phyloP scores from a whole-genome alignment of 441 rosid genomes.

The Jatropha podagrica region DNA sequence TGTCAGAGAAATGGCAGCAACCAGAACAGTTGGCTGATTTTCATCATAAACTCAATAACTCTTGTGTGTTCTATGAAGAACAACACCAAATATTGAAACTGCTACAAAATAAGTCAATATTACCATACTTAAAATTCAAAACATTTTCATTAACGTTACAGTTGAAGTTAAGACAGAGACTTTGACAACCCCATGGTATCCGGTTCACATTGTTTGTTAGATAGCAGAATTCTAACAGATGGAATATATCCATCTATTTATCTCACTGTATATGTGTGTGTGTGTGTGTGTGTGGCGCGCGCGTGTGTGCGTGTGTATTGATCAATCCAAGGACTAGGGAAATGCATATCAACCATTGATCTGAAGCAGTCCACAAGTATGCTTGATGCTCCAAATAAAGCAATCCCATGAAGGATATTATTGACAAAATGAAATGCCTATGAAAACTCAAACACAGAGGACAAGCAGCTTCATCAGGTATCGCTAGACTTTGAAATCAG shows the following conservation, averaged over 20 bases:
- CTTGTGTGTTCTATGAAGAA: no score
- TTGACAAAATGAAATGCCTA: neutral
- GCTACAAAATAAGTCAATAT: no score
- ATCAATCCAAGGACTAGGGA: neutral
- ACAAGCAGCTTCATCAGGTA: neutral
- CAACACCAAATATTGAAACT: no score
- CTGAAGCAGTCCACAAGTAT: neutral
- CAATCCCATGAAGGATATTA: neutral
- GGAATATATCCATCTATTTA: neutral
- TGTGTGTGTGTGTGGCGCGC: neutral
- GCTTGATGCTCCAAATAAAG: neutral
- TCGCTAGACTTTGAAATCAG: constrained; percentile 7
- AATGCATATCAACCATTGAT: neutral
- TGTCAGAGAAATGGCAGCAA: neutral
- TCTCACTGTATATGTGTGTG: no score
- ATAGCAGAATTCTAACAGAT: neutral
- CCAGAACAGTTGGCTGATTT: neutral
- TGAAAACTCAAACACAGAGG: neutral
- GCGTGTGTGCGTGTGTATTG: neutral
- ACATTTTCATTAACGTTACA: neutral
- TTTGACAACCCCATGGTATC: neutral
- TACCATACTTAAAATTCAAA: neutral
- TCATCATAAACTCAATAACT: neutral
- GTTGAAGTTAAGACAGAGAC: neutral
- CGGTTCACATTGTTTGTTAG: neutral